Evolutionary conservation across 345 rosid genomes (phyloP).

Genomic region (Trapa bicornis): DNA sequence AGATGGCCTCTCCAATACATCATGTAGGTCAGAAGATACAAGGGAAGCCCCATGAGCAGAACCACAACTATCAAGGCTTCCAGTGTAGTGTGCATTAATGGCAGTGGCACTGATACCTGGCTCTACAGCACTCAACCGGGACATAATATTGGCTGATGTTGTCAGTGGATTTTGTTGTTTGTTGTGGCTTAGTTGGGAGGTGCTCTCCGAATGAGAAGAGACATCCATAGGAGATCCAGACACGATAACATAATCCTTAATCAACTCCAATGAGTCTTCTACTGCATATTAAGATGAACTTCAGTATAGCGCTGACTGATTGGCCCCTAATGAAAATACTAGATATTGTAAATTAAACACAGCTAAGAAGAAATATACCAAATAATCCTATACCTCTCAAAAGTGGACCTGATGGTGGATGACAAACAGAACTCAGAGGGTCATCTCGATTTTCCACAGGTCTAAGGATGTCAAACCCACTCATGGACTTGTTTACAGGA

Average conservation of each 20-base stretch:
- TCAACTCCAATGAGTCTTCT: conserved; percentile 59
- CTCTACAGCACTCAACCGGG: conserved; percentile 48
- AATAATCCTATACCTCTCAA: conserved; percentile 42
- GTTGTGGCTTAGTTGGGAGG: conserved; percentile 41
- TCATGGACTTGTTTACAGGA: conserved; percentile 26
- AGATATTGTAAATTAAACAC: background rate
- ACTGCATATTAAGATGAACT: conserved; percentile 23
- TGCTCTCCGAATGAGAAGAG: conserved; percentile 43
- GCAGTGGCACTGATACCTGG: conserved; percentile 40
- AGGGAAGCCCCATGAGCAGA: conserved; percentile 72
- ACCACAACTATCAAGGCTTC: conserved; percentile 52
- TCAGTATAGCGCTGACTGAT: background rate
- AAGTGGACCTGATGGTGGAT: conserved; percentile 21
- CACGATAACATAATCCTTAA: conserved; percentile 81
- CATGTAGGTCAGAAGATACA: conserved; percentile 62
- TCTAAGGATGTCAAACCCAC: conserved; percentile 27
- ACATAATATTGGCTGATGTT: conserved; percentile 22
- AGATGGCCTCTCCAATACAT: conserved; percentile 68
- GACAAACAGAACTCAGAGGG: conserved; percentile 33
- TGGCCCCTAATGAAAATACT: background rate
- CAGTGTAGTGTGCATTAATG: conserved; percentile 22
- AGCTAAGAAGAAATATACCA: background rate
- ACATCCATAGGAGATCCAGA: conserved; percentile 70
- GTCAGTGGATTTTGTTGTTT: conserved; percentile 38
- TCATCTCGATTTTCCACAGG: conserved; percentile 29